Percentiles rank a stretch among this genome's conserved stretches.
phyloP scores from a whole-genome alignment of 2,329 filamentous ascomycete genomes.

The Colletotrichum sp. region DNA sequence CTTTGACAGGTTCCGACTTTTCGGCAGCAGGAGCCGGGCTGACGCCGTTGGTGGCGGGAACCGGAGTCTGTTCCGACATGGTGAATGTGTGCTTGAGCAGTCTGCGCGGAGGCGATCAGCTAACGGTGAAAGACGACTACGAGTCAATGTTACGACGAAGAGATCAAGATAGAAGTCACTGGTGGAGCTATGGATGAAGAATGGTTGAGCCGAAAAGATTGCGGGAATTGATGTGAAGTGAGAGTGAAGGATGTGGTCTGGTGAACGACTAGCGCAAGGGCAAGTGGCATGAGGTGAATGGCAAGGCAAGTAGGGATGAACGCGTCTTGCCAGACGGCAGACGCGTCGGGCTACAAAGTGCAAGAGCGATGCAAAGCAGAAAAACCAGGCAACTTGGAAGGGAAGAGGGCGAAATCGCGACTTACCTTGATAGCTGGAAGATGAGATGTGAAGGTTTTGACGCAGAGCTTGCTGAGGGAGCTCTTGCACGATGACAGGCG shows the following conservation, averaged over 20 bases:
- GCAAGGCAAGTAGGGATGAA: background rate
- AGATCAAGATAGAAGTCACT: background rate
- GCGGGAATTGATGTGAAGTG: background rate
- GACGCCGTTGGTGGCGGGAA: conserved; percentile 3
- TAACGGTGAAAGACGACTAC: background rate
- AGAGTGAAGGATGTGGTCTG: background rate
- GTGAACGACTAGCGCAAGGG: background rate
- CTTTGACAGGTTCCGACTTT: background rate
- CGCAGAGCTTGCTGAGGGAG: background rate
- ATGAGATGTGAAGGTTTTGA: background rate
- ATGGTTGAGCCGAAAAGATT: background rate
- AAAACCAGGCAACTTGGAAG: background rate
- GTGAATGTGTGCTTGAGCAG: background rate
- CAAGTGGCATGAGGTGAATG: background rate
- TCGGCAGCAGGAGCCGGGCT: background rate
- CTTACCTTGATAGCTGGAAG: background rate
- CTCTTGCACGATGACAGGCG: background rate
- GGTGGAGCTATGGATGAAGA: background rate
- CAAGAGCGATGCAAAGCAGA: background rate
- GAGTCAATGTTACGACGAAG: background rate
- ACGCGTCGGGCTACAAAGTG: background rate
- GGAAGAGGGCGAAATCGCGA: background rate
- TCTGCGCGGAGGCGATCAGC: background rate
- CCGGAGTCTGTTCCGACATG: conserved; percentile 1
- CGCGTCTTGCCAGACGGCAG: background rate